These are phyloP conservation scores for Alternaria brassicicola DNA, from an alignment of 2,329 filamentous ascomycete species.

Conservation along the genomic window DNA sequence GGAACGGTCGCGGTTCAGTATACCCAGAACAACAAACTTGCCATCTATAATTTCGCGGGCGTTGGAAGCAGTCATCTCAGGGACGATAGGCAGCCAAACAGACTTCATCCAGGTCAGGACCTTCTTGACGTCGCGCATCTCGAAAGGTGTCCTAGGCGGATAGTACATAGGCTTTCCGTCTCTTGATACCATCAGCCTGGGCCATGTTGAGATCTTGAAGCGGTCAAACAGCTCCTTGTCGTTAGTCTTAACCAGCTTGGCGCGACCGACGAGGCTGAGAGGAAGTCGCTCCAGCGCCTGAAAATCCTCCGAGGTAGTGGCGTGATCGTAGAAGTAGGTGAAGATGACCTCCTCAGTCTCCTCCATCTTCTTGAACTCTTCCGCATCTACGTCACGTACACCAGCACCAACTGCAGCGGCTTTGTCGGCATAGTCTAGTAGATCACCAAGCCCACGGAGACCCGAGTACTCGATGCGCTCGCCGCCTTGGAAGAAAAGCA, in stretches of 20 bases:
- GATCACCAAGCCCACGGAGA: conserved; percentile 87
- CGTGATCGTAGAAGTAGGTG: conserved; percentile 96
- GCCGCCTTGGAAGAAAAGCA: conserved; percentile 89
- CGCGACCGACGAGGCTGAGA: conserved; percentile 86
- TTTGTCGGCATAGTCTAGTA: conserved; percentile 84
- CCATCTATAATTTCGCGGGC: conserved; percentile 94
- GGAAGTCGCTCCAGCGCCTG: conserved; percentile 83
- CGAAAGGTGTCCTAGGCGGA: conserved; percentile 80
- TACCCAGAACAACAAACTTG: conserved; percentile 90
- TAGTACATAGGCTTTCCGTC: conserved; percentile 93
- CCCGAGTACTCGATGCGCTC: conserved; percentile 94
- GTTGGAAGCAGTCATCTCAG: conserved; percentile 89
- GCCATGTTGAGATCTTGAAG: conserved; percentile 97
- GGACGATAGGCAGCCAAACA: conserved; percentile 94
- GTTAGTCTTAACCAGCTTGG: conserved; percentile 89
- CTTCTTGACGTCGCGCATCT: conserved; percentile 86
- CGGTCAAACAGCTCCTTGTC: conserved; percentile 75
- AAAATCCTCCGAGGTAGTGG: conserved; percentile 92
- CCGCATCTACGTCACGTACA: conserved; percentile 79
- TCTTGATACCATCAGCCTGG: conserved; percentile 85
- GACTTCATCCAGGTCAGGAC: conserved; percentile 93
- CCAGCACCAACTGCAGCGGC: conserved; percentile 78
- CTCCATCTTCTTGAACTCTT: conserved; percentile 79
- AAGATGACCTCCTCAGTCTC: conserved; percentile 96
- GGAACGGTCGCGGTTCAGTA: conserved; percentile 78